Evolutionary conservation across 2,329 filamentous ascomycete genomes (phyloP).

Genomic region (Polychaeton citri): DNA sequence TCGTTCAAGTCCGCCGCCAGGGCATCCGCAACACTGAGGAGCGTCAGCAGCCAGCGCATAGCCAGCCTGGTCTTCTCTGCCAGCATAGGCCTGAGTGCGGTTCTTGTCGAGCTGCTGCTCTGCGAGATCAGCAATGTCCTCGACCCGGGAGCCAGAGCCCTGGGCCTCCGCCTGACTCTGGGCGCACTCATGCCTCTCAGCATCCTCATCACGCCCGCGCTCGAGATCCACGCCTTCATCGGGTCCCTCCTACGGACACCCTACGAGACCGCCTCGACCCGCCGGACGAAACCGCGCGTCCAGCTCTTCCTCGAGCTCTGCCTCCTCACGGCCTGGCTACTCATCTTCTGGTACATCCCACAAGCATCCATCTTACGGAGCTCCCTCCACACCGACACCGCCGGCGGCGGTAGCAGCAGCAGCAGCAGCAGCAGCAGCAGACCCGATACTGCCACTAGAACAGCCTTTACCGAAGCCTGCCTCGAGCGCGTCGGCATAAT

Average conservation of each 20-base stretch:
- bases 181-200: conserved; percentile 58
- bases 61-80: conserved; percentile 52
- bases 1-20: conserved; percentile 1
- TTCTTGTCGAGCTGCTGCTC: conserved; percentile 67
- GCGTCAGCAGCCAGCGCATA: conserved; percentile 23
- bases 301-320: conserved; percentile 37
- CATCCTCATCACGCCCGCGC: conserved; percentile 61
- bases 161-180: conserved; percentile 57
- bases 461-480: conserved; percentile 42
- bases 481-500: conserved; percentile 64
- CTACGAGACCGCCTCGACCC: conserved; percentile 48
- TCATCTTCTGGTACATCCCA: conserved; percentile 53
- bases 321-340: conserved; percentile 56
- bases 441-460: conserved; percentile 27
- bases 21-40: conserved; percentile 7
- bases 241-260: conserved; percentile 44
- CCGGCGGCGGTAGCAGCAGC: conserved; percentile 8
- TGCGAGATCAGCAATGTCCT: conserved; percentile 71
- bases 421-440: conserved; percentile 8
- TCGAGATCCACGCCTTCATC: conserved; percentile 50
- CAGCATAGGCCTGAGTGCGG: conserved; percentile 63
- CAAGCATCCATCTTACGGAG: conserved; percentile 21
- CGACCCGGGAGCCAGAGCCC: conserved; percentile 50
- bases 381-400: conserved; percentile 29
- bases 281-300: conserved; percentile 43